Evolutionary conservation across 345 rosid genomes (phyloP).

Genomic region (Mercurialis annua): DNA sequence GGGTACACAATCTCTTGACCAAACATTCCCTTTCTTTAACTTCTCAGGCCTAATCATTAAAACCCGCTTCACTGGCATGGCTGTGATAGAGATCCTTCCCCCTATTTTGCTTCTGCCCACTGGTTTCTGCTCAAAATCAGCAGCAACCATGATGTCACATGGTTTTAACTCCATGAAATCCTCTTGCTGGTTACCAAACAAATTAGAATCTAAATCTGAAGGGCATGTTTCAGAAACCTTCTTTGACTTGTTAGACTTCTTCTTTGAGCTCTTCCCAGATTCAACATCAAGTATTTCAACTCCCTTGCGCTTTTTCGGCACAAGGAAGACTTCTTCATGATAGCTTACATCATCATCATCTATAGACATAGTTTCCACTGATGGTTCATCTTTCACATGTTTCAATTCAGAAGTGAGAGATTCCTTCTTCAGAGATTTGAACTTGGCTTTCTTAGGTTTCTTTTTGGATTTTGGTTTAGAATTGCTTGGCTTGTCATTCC

Average conservation of each 20-base stretch:
- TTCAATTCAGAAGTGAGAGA: conserved; percentile 62
- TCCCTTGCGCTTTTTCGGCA: conserved; percentile 68
- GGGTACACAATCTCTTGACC: conserved; percentile 94
- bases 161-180: conserved; percentile 38
- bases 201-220: conserved; percentile 39
- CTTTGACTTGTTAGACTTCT: conserved; percentile 75
- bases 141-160: conserved; percentile 40
- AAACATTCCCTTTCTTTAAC: conserved; percentile 80
- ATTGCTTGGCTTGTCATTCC: conserved; percentile 50
- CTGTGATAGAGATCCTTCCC: conserved; percentile 74
- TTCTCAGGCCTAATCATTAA: conserved; percentile 85
- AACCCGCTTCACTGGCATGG: conserved; percentile 80
- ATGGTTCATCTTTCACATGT: conserved; percentile 47
- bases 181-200: conserved; percentile 42
- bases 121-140: conserved; percentile 65
- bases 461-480: conserved; percentile 76
- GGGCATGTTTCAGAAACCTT: conserved; percentile 38
- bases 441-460: conserved; percentile 86
- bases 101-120: conserved; percentile 62
- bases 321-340: conserved; percentile 42
- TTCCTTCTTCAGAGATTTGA: conserved; percentile 86
- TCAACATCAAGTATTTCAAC: conserved; percentile 44
- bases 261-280: conserved; percentile 51
- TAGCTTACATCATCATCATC: conserved; percentile 50
- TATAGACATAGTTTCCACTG: conserved; percentile 41